A percentile compares a stretch with the other conserved stretches of the same genome.
These are phyloP conservation scores for Teunomyces kruisii DNA, from an alignment of 805 yeast genomes.

Conservation along the genomic window DNA sequence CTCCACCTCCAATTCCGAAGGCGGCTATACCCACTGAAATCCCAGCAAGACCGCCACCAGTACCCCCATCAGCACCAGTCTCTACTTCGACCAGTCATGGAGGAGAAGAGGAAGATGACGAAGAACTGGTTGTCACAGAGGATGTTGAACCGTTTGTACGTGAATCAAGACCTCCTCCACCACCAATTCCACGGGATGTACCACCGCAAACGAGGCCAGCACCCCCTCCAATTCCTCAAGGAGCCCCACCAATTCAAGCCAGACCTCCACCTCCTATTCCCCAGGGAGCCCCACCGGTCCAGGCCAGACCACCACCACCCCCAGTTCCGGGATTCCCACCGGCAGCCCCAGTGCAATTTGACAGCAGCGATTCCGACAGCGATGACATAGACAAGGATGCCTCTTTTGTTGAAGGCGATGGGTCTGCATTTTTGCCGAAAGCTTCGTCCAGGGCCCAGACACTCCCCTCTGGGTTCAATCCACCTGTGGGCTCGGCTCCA, in stretches of 20 bases:
- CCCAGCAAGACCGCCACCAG: constrained; percentile 2
- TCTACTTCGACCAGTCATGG: constrained; percentile 10
- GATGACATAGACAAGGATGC: constrained; percentile 13
- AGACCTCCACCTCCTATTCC: constrained; percentile 17
- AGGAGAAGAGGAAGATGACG: too few species aligned
- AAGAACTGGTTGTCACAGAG: too few species aligned
- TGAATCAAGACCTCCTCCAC: not conserved
- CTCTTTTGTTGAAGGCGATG: constrained; percentile 21
- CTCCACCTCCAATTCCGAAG: constrained; percentile 13
- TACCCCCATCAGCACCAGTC: constrained; percentile 20
- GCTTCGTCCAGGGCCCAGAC: constrained; percentile 13
- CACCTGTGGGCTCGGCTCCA: constrained; percentile 14
- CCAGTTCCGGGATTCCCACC: constrained; percentile 5
- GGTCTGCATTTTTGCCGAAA: constrained; percentile 22
- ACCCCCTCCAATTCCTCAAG: constrained; percentile 20
- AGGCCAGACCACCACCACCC: constrained; percentile 9
- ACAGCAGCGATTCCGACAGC: constrained; percentile 3
- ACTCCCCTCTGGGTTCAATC: constrained; percentile 12
- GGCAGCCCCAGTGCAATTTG: not conserved
- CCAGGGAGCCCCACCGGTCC: constrained; percentile 11
- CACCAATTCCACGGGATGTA: constrained; percentile 2
- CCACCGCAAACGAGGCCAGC: constrained; percentile 4
- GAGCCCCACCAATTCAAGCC: constrained; percentile 8
- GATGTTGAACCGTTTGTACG: too few species aligned
- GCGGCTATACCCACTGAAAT: not conserved